phyloP scores from a whole-genome alignment of 805 yeast genomes.

The Yarrowia deformans region DNA sequence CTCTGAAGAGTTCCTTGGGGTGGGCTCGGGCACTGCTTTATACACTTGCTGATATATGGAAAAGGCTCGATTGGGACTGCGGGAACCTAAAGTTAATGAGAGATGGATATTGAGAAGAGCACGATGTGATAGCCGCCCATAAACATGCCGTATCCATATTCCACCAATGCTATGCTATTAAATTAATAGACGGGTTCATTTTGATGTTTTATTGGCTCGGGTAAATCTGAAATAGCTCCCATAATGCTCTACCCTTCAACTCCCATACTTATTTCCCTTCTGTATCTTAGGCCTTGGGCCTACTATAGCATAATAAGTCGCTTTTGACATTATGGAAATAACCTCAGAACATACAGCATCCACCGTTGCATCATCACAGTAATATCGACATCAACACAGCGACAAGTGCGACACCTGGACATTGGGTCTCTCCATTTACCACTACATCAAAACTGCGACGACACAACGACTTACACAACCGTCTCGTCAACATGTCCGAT shows the following conservation, averaged over 20 bases:
- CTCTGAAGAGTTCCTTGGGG: background rate
- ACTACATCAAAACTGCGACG: constrained; percentile 6
- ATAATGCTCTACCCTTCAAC: background rate
- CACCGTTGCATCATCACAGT: constrained; percentile 23
- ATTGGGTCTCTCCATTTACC: background rate
- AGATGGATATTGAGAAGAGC: background rate
- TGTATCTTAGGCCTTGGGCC: background rate
- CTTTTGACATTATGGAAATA: background rate
- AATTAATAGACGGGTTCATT: background rate
- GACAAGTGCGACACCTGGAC: background rate
- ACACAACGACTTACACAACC: constrained; percentile 12
- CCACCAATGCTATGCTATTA: background rate
- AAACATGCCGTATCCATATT: background rate
- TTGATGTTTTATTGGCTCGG: too few species aligned
- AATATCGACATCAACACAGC: constrained; percentile 1
- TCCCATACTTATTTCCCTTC: background rate
- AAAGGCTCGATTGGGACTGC: constrained; percentile 34
- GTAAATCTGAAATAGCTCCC: background rate
- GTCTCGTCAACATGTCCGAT: constrained; percentile 55
- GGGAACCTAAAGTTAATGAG: constrained; percentile 10
- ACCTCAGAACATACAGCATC: constrained; percentile 13
- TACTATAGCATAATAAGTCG: background rate
- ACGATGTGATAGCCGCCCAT: too few species aligned
- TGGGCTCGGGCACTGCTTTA: constrained; percentile 5
- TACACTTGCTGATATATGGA: constrained; percentile 35